Base-by-base conservation (phyloP, 305 asterid species). In the Rubia occidens region DNA sequence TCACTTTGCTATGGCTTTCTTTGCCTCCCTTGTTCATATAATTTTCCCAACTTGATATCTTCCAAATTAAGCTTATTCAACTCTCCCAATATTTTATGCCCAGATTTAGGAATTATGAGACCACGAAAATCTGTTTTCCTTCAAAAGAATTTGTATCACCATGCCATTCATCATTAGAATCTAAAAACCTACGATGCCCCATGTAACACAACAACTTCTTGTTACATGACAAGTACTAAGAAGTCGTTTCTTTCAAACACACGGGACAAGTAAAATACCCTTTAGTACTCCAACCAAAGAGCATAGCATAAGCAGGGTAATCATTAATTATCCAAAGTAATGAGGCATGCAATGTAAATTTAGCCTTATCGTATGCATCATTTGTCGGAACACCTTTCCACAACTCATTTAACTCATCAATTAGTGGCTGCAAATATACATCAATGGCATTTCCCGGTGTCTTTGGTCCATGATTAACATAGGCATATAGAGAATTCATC, bases 261-360 rank as follows among this genome's bases (percentile, higher is more conserved):
- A 37, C 37, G 0, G 74, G 76, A 40, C 74, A 76, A 1, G 78
- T 66, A 39, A 61, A n/a, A 15, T 66, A 0, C 0, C 71, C 66
- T 39, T 76, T 66, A 4, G 76, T 76, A 56, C 71, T 64, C 66
- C 47, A 73, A 3, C 83, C 74, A 0, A 49, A 73, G 0, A 76
- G 64, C 60, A 56, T 67, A 8, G 67, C 75, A 35, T 35, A 35
- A 35, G 39, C 6, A 3, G 5, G 39, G 0, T 35, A 40, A 11
- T 70, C 72, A 73, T 54, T 76, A 0, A 70, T 73, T 1, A 68
- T 76, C 74, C 67, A 70, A 15, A 73, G 15, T 0, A 67, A 21
- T 3, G 76, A 20, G 1, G 47, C 78, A 64, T 32, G 63, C 69
- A 76, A 21, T 15, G 1, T 53, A 53, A 53, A 53, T 5, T n/a